A percentile compares a stretch with the other conserved stretches of the same genome.
Conservation (phyloP, 1,284 basidiomycete species). For the Ustilago shanxiensis region DNA sequence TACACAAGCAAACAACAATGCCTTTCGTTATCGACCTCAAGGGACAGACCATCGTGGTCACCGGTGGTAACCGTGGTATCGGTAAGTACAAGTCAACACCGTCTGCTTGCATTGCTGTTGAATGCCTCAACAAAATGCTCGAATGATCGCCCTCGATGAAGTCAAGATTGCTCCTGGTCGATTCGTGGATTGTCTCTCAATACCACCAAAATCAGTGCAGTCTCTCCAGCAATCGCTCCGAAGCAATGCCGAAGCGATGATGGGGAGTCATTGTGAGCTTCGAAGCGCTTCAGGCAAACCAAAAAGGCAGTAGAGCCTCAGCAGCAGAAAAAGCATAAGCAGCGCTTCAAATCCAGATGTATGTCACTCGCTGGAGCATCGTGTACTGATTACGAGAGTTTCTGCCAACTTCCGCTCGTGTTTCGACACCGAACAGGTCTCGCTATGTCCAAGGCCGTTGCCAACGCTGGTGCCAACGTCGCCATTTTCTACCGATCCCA, state of each 20-base stretch:
- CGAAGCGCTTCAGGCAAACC: no score
- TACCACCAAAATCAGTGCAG: no score
- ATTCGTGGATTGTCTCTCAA: no score
- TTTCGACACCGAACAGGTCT: constrained; percentile 51
- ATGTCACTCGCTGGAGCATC: background rate
- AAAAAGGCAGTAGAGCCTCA: no score
- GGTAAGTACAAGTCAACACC: constrained; percentile 43
- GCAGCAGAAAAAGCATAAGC: no score
- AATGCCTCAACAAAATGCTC: background rate
- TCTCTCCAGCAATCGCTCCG: no score
- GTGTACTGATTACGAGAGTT: background rate
- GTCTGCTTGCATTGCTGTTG: background rate
- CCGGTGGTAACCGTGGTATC: constrained; percentile 71
- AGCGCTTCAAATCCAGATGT: background rate
- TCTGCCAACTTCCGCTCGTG: background rate
- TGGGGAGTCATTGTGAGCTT: no score
- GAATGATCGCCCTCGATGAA: background rate
- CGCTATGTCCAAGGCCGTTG: constrained; percentile 67
- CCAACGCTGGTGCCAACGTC: constrained; percentile 68
- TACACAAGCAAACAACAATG: constrained; percentile 25
- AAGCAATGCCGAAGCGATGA: no score
- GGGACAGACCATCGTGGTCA: constrained; percentile 73
- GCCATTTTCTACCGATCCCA: constrained; percentile 69
- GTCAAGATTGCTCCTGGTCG: no score
- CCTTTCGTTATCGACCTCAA: constrained; percentile 55